Evolutionary conservation across 371 early-diverging fungal species (phyloP).

Genomic region (Funneliformis caledonium): DNA sequence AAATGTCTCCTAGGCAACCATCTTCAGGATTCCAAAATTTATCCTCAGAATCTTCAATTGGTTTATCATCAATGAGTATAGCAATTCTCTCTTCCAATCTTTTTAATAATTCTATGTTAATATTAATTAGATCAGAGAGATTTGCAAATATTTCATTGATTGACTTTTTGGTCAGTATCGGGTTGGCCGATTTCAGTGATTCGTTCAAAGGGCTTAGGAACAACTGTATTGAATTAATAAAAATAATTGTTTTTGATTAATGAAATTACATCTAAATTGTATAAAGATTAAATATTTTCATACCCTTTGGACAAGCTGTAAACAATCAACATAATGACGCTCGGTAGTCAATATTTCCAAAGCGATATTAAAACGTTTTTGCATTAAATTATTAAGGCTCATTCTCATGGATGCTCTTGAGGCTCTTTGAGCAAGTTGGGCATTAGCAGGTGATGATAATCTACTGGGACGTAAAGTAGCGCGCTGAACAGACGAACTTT

Average conservation of each 20-base stretch:
- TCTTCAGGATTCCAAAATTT: slow-evolving; percentile 56
- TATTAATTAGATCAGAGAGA: slow-evolving; percentile 63
- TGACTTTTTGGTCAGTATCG: slow-evolving; percentile 50
- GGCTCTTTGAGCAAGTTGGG: neutral
- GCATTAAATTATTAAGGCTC: slow-evolving; percentile 23
- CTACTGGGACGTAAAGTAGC: neutral
- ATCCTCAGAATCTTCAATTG: neutral
- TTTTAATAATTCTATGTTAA: slow-evolving; percentile 63
- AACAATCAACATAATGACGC: slow-evolving; percentile 73
- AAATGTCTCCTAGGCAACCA: slow-evolving; percentile 71
- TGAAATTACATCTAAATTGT: too few species aligned
- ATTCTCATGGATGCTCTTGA: slow-evolving; percentile 7
- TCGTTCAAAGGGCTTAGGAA: slow-evolving; percentile 47
- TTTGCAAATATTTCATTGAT: slow-evolving; percentile 67
- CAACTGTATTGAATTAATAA: slow-evolving; percentile 29
- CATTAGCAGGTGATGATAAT: neutral
- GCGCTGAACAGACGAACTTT: neutral
- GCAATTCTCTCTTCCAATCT: slow-evolving; percentile 59
- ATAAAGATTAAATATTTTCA: neutral
- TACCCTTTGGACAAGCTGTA: slow-evolving; percentile 60
- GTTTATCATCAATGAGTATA: slow-evolving; percentile 45
- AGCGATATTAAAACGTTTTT: slow-evolving; percentile 59
- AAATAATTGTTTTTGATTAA: neutral
- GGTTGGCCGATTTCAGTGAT: slow-evolving; percentile 33
- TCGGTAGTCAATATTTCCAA: slow-evolving; percentile 79